phyloP scores from a whole-genome alignment of 208 protist genomes.

The Trypanosoma scelopori region DNA sequence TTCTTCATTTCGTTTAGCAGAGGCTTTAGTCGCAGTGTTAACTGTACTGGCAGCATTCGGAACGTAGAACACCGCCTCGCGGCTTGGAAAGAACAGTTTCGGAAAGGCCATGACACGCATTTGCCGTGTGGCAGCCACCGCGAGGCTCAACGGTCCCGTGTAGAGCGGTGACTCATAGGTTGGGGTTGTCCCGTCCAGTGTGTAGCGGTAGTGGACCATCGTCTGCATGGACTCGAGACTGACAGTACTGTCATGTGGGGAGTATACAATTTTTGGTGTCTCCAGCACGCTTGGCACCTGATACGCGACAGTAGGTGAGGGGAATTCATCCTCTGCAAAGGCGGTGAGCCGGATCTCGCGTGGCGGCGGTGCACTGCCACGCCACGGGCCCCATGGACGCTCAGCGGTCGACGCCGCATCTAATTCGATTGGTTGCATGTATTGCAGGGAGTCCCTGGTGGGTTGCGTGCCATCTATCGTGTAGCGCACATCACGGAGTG shows the following conservation, averaged over 20 bases:
- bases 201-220: constrained; percentile 46
- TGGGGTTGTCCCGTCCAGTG: constrained; percentile 43
- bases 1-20: background rate
- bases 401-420: background rate
- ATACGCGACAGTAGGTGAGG: constrained; percentile 20
- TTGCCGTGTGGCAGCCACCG: constrained; percentile 1
- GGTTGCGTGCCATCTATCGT: constrained; percentile 31
- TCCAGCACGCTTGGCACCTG: constrained; percentile 31
- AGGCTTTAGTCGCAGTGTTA: background rate
- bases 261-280: constrained; percentile 32
- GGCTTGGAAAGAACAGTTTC: constrained; percentile 36
- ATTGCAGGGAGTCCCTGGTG: constrained; percentile 18
- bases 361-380: constrained; percentile 11
- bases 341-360: constrained; percentile 25
- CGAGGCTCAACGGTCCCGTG: constrained; percentile 20
- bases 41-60: background rate
- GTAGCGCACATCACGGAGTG: constrained; percentile 21
- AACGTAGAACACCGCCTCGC: constrained; percentile 28
- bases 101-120: constrained; percentile 40
- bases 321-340: constrained; percentile 23
- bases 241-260: constrained; percentile 18
- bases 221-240: constrained; percentile 21
- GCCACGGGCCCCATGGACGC: constrained; percentile 13
- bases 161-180: constrained; percentile 21
- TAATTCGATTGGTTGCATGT: constrained; percentile 6